Percentiles rank a stretch among this genome's conserved stretches.
phyloP scores from a whole-genome alignment of 2,329 filamentous ascomycete species.

The Macrophomina tecta region DNA sequence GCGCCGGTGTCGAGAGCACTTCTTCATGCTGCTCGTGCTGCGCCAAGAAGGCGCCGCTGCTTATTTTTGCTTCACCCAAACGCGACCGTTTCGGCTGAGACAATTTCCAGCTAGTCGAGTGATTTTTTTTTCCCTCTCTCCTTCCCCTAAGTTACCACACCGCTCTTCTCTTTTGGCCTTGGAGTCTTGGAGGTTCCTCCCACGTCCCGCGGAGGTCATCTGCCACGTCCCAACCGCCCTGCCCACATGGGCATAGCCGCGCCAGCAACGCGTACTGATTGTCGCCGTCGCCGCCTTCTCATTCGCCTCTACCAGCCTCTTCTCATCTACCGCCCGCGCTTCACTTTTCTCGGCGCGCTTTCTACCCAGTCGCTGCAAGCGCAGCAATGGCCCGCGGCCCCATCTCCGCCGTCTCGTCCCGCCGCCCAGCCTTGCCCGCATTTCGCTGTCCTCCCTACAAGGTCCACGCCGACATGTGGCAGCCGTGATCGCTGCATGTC shows the following conservation, averaged over 20 bases:
- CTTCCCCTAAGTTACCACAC: slow-evolving; percentile 16
- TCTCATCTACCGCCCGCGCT: slow-evolving; percentile 1
- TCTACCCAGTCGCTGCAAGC: slow-evolving; percentile 11
- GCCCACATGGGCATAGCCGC: slow-evolving; percentile 14
- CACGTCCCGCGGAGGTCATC: slow-evolving; percentile 20
- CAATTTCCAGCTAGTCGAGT: neutral
- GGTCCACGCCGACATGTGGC: slow-evolving; percentile 2
- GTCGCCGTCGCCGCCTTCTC: neutral
- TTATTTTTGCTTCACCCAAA: slow-evolving; percentile 14
- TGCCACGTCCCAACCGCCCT: slow-evolving; percentile 20
- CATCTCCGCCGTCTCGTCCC: slow-evolving; percentile 14
- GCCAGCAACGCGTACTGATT: slow-evolving; percentile 2
- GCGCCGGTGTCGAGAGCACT: neutral
- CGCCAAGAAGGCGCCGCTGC: neutral
- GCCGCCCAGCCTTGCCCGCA: neutral
- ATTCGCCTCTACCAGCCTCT: slow-evolving; percentile 12
- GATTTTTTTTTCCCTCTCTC: neutral
- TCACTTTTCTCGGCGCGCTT: neutral
- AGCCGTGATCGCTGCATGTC: slow-evolving; percentile 17
- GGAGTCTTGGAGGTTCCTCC: slow-evolving; percentile 4
- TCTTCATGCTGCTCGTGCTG: neutral
- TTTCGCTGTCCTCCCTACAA: neutral
- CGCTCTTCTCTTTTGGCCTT: slow-evolving; percentile 17
- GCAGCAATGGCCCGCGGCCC: slow-evolving; percentile 5
- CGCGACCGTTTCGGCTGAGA: slow-evolving; percentile 17